Conservation (phyloP, 179 eudicot species). For the Nepenthes alata region DNA sequence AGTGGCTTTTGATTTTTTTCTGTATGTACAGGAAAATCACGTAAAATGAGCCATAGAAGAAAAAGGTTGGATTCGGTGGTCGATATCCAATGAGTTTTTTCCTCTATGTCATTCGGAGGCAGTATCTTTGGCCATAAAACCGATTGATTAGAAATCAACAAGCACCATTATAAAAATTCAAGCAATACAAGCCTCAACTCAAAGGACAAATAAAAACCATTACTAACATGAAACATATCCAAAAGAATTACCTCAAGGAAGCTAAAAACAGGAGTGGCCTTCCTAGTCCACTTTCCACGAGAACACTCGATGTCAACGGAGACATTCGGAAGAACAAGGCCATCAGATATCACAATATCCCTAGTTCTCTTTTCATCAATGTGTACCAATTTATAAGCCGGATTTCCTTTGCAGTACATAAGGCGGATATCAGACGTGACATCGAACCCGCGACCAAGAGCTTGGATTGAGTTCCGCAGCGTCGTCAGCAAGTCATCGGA, state of each 20-base stretch:
- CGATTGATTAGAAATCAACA: no score
- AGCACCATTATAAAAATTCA: no score
- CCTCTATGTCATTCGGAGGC: no score
- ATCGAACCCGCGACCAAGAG: constrained; percentile 94
- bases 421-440: constrained; percentile 90
- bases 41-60: no score
- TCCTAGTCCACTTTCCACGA: constrained; percentile 28
- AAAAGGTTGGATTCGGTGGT: no score
- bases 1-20: no score
- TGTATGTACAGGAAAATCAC: no score
- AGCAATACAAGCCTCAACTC: no score
- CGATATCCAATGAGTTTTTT: no score
- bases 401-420: constrained; percentile 80
- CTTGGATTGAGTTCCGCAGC: constrained; percentile 66
- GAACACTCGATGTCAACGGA: constrained; percentile 62
- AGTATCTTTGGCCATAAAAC: no score
- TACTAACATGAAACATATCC: not conserved
- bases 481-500: constrained; percentile 50
- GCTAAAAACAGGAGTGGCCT: constrained; percentile 47
- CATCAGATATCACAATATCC: constrained; percentile 46
- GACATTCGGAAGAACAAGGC: constrained; percentile 42
- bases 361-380: constrained; percentile 45
- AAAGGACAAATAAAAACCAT: not conserved
- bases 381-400: constrained; percentile 64
- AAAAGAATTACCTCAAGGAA: constrained; percentile 53